A percentile compares a stretch with the other conserved stretches of the same genome.
These are phyloP conservation scores for Colletotrichum aenigma DNA, from an alignment of 2,329 filamentous ascomycete species.

Conservation along the genomic window DNA sequence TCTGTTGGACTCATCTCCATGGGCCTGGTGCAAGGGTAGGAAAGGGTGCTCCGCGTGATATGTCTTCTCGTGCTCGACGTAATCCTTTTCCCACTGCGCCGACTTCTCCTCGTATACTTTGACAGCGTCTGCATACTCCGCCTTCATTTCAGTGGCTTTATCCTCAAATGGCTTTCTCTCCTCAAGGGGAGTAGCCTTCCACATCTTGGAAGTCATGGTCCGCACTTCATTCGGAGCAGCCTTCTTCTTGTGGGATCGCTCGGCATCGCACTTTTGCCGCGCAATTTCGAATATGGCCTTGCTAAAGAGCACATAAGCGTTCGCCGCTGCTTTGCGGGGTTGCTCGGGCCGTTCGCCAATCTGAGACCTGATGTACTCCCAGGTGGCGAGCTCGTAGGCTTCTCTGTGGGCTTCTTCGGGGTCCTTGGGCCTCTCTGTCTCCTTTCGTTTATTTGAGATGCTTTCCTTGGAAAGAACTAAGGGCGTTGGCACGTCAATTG, in stretches of 20 bases:
- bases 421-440: slow-evolving; percentile 45
- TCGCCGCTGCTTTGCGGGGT: slow-evolving; percentile 76
- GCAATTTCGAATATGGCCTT: slow-evolving; percentile 75
- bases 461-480: slow-evolving; percentile 72
- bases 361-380: slow-evolving; percentile 53
- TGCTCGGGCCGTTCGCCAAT: slow-evolving; percentile 78
- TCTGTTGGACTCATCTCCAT: not conserved
- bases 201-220: slow-evolving; percentile 85
- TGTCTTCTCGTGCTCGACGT: slow-evolving; percentile 54
- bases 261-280: slow-evolving; percentile 65
- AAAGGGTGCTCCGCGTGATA: slow-evolving; percentile 60
- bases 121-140: slow-evolving; percentile 62
- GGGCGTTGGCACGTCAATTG: slow-evolving; percentile 77
- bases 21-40: slow-evolving; percentile 31
- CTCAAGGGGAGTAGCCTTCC: slow-evolving; percentile 76
- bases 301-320: slow-evolving; percentile 89
- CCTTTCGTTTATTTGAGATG: slow-evolving; percentile 60
- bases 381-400: slow-evolving; percentile 60
- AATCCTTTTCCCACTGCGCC: slow-evolving; percentile 74
- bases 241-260: slow-evolving; percentile 66
- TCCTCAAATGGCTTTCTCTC: slow-evolving; percentile 80
- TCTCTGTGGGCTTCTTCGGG: slow-evolving; percentile 58
- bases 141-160: slow-evolving; percentile 73
- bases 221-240: slow-evolving; percentile 81
- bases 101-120: slow-evolving; percentile 65